Evolutionary conservation across 306 rosid genomes (phyloP), one percentile per base, ranked within the genome.

Genomic region (Quercus mongolica): DNA sequence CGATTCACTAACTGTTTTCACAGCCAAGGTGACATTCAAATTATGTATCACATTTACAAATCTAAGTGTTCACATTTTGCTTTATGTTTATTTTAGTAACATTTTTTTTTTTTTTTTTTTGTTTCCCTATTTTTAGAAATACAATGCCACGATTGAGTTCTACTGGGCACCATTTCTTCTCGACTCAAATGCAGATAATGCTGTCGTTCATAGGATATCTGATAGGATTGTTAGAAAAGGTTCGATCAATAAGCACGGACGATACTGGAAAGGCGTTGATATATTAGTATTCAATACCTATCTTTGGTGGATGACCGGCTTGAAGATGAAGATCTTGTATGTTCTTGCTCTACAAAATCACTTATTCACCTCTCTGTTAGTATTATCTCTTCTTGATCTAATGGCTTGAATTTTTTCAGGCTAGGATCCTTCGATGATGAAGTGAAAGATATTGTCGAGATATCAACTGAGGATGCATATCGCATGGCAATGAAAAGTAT

Each of bases 161-260:
- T 96, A 96, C 1, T 96, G 99, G 99, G 99, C 99, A 0, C 99
- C 99, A 14, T 93, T 96, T 82, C 96, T 96, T 73, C 88, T 96
- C 0, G 94, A 96, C 74, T 96, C 99, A 6, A 96, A 96, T 74
- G 69, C 99, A 0, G 99, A 96, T 77, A 64, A 95, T 18, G 98
- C 99, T 3, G 79, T 91, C 18, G 5, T 87, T 71, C 99, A 96
- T 55, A 90, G 99, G 33, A 72, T 93, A 76, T 80, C 93, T 2
- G 99, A 96, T 33, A 88, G 99, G 80, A 64, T 96, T 78, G 98
- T 91, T 3, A 84, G 92, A 78, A 96, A 92, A 70, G 99, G 97
- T 30, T 96, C 99, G 28, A 87, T 96, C 78, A 91, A 89, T 74
- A 93, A 90, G 80, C 99, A 96, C 71, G 98, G 99, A 5, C 70